phyloP scores from a whole-genome alignment of 2,329 filamentous ascomycete genomes.

The Diaporthe sp. region DNA sequence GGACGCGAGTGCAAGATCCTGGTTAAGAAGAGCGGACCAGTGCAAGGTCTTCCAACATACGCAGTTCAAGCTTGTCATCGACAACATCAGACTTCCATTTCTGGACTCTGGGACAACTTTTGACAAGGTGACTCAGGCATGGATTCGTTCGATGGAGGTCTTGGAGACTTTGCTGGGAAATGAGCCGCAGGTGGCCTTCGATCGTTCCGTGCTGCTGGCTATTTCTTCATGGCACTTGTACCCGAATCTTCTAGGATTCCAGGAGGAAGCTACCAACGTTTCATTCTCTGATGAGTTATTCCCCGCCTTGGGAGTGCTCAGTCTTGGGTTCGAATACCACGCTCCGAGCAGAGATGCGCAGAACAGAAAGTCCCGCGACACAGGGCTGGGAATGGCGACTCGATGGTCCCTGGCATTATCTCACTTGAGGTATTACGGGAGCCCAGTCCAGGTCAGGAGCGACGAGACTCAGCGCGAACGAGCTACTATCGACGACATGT shows the following conservation, averaged over 20 bases:
- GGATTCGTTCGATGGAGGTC: neutral
- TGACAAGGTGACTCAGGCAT: neutral
- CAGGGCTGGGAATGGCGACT: neutral
- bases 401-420: neutral
- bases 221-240: conserved; percentile 6
- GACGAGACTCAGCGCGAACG: neutral
- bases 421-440: neutral
- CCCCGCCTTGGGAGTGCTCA: neutral
- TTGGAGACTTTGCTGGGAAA: neutral
- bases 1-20: conserved; percentile 4
- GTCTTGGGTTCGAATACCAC: neutral
- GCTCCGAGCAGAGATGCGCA: neutral
- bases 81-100: neutral
- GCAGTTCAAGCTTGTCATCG: conserved; percentile 4
- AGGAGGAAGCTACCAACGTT: neutral
- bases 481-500: neutral
- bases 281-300: neutral
- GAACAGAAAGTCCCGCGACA: neutral
- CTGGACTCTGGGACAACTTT: neutral
- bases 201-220: neutral
- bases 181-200: neutral
- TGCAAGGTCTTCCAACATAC: neutral
- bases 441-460: neutral
- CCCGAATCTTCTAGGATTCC: neutral
- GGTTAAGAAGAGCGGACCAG: neutral